Conservation (phyloP, 1,284 basidiomycete genomes). For the Amylostereum chailletii region DNA sequence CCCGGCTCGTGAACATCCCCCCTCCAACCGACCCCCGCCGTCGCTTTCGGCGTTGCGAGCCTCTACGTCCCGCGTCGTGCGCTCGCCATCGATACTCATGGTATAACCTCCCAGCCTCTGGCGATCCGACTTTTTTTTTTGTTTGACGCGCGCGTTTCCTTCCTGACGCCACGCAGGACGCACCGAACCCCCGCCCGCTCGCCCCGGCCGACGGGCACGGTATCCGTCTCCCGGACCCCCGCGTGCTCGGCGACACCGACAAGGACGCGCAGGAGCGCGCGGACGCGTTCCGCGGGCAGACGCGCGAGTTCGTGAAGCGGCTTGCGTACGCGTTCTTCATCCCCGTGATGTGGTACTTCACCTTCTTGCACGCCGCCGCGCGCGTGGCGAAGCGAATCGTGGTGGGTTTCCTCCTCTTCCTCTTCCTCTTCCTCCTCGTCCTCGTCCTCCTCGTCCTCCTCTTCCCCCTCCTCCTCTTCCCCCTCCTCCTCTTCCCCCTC, state of each 20-base stretch:
- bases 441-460: too few relatives aligned
- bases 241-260: not conserved
- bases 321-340: slow-evolving; percentile 7
- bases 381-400: not conserved
- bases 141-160: not conserved
- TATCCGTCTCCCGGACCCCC: not conserved
- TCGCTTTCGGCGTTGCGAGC: too few relatives aligned
- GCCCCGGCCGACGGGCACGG: too few relatives aligned
- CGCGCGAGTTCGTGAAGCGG: slow-evolving; percentile 3
- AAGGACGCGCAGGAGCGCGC: not conserved
- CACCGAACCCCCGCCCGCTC: too few relatives aligned
- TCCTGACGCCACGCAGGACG: not conserved
- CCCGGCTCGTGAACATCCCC: too few relatives aligned
- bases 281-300: not conserved
- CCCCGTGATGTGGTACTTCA: slow-evolving; percentile 12
- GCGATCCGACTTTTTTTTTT: not conserved
- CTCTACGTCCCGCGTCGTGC: too few relatives aligned
- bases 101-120: too few relatives aligned
- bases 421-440: not conserved
- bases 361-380: slow-evolving; percentile 1
- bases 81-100: too few relatives aligned
- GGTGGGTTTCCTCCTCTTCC: slow-evolving; percentile 3
- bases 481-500: too few relatives aligned
- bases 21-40: too few relatives aligned
- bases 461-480: too few relatives aligned